Percentiles rank a stretch among this genome's conserved stretches.
Conservation (phyloP, 2,329 filamentous ascomycete species). For the Exophiala calicioides region DNA sequence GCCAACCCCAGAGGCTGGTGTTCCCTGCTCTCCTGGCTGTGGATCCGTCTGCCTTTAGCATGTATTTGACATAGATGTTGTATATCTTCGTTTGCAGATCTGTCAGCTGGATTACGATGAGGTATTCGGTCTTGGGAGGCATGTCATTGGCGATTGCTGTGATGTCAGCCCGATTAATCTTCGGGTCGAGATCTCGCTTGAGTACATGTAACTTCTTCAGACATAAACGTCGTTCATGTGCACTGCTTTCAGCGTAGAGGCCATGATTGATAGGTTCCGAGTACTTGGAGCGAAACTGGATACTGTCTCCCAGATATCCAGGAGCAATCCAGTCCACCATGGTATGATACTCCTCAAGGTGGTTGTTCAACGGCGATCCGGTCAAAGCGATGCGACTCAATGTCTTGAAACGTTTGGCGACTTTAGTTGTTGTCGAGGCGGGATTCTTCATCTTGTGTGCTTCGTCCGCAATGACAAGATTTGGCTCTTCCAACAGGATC, state of each 20-base stretch:
- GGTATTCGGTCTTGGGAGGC: constrained; percentile 76
- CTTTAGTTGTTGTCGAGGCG: constrained; percentile 52
- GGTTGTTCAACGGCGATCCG: constrained; percentile 82
- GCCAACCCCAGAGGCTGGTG: constrained; percentile 56
- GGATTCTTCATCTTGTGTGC: constrained; percentile 77
- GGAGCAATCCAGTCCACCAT: constrained; percentile 88
- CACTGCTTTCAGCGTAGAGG: constrained; percentile 64
- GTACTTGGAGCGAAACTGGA: constrained; percentile 71
- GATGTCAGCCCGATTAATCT: constrained; percentile 75
- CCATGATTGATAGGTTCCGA: constrained; percentile 72
- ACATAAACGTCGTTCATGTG: constrained; percentile 57
- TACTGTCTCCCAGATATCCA: constrained; percentile 68
- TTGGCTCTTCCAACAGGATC: constrained; percentile 63
- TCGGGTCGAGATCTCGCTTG: constrained; percentile 71
- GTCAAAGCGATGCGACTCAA: constrained; percentile 78
- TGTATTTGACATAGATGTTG: constrained; percentile 49
- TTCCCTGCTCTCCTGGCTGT: constrained; percentile 33
- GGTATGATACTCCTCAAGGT: constrained; percentile 78
- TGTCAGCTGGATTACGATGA: constrained; percentile 72
- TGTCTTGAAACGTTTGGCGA: constrained; percentile 63
- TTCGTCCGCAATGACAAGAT: constrained; percentile 80
- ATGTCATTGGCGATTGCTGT: constrained; percentile 66
- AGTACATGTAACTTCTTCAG: constrained; percentile 70
- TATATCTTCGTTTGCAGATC: constrained; percentile 66
- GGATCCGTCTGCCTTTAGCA: constrained; percentile 40